These are phyloP conservation scores for Backusella liffmaniae DNA, from an alignment of 192 early-diverging fungal species.

Conservation along the genomic window DNA sequence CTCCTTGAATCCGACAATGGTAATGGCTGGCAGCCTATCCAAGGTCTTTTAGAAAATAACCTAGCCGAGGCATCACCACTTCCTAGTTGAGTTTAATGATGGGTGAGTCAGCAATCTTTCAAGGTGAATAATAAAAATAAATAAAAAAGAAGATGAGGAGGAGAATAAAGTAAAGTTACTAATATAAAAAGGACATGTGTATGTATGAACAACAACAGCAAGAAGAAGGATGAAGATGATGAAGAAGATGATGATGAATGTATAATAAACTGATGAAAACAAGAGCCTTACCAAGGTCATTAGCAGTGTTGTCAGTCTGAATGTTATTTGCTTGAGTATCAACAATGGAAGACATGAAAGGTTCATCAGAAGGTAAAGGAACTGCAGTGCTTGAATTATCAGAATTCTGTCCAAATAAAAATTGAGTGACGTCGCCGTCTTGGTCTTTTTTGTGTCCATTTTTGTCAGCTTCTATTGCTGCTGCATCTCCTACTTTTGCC, in stretches of 20 bases:
- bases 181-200: background rate
- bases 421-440: background rate
- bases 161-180: background rate
- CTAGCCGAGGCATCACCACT: background rate
- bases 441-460: background rate
- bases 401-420: background rate
- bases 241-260: background rate
- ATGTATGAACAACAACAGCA: background rate
- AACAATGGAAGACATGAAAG: slow-evolving; percentile 18
- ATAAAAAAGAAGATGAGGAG: background rate
- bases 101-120: background rate
- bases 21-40: slow-evolving; percentile 10
- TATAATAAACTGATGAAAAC: background rate
- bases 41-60: slow-evolving; percentile 11
- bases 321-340: background rate
- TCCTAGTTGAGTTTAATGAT: background rate
- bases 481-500: background rate
- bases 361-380: slow-evolving; percentile 17
- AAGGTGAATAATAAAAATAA: background rate
- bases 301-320: background rate
- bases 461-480: background rate
- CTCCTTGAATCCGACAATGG: background rate
- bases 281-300: background rate
- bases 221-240: background rate
- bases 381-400: background rate